Percentiles rank a stretch among this genome's conserved stretches.
Evolutionary conservation across 75 land plant species (phyloP).

Genomic region (Pinus albicaulis): DNA sequence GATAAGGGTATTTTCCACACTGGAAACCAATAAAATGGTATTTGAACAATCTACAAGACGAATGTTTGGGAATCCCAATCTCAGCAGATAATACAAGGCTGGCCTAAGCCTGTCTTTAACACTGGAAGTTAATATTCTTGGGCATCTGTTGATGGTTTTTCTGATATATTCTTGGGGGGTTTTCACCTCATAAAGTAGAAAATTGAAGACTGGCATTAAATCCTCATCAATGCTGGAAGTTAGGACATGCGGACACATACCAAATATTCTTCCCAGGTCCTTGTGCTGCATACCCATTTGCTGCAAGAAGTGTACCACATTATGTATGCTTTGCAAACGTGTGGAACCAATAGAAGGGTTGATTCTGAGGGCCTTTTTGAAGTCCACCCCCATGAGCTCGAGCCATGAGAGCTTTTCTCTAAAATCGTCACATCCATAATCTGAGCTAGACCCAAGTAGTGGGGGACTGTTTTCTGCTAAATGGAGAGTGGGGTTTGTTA

Average conservation of each 20-base stretch:
- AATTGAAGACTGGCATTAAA: slow-evolving; percentile 54
- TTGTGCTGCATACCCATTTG: slow-evolving; percentile 59
- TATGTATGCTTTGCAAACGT: slow-evolving; percentile 48
- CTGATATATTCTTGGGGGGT: slow-evolving; percentile 41
- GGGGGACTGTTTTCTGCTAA: too few species aligned
- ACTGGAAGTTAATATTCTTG: slow-evolving; percentile 56
- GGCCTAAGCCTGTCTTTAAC: slow-evolving; percentile 71
- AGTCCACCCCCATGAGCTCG: slow-evolving; percentile 67
- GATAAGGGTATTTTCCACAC: slow-evolving; percentile 58
- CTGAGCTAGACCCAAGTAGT: too few species aligned
- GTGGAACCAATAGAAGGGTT: slow-evolving; percentile 56
- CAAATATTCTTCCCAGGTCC: slow-evolving; percentile 52
- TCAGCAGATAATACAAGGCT: slow-evolving; percentile 55
- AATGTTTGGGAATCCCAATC: slow-evolving; percentile 36
- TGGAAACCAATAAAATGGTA: slow-evolving; percentile 62
- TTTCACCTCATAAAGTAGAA: slow-evolving; percentile 43
- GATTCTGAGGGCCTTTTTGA: slow-evolving; percentile 37
- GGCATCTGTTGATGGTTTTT: slow-evolving; percentile 64
- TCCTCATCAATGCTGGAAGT: slow-evolving; percentile 42
- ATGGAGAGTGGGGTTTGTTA: too few species aligned
- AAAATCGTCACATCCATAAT: too few species aligned
- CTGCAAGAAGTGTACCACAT: slow-evolving; percentile 50
- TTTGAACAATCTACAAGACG: slow-evolving; percentile 40
- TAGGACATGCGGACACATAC: slow-evolving; percentile 62
- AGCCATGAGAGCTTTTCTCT: slow-evolving; percentile 12